Conservation (phyloP, 164 flowering plant genomes). For the Platanus orientalis region DNA sequence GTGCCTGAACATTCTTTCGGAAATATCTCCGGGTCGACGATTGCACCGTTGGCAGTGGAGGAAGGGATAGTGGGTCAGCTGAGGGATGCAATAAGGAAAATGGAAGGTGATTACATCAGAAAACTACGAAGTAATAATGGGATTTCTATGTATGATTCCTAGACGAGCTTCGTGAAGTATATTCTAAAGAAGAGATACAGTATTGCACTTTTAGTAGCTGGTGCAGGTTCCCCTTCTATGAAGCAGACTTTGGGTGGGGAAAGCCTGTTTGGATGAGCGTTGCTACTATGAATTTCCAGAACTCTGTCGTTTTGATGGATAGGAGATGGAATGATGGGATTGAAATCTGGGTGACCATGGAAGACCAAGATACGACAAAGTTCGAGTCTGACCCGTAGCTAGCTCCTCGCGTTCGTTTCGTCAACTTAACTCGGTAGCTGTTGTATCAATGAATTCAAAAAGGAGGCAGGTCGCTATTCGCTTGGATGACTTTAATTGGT, state of each 20-base stretch:
- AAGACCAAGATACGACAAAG: constrained; percentile 2
- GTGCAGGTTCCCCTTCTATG: no score
- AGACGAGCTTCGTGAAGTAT: neutral
- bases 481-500: no score
- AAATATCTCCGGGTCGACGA: neutral
- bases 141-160: neutral
- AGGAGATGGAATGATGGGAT: neutral
- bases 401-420: no score
- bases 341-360: no score
- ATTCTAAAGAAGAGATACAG: neutral
- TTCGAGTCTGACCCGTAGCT: no score
- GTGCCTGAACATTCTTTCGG: constrained; percentile 3
- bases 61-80: no score
- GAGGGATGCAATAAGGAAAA: no score
- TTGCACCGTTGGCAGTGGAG: neutral
- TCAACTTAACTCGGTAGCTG: no score
- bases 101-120: neutral
- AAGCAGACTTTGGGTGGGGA: no score
- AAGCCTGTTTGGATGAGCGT: constrained; percentile 1
- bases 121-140: constrained; percentile 1
- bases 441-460: no score
- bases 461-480: no score
- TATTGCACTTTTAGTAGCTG: neutral
- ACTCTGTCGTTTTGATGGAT: constrained; percentile 1
- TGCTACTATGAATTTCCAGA: neutral